Evolutionary conservation across 2,329 filamentous ascomycete species (phyloP).

Genomic region (Colletotrichum ledebouriae): DNA sequence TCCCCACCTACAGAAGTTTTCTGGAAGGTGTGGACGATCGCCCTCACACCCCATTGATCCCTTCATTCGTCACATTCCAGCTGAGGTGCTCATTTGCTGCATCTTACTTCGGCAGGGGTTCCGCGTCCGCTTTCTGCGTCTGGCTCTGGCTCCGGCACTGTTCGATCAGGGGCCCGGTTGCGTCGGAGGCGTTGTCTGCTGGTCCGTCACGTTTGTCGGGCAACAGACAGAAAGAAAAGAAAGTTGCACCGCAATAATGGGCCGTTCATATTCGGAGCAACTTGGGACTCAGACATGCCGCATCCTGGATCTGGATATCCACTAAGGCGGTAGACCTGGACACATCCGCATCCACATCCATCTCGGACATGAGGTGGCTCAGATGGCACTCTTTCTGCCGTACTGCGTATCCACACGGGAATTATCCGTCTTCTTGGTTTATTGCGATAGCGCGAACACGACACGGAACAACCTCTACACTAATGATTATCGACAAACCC

Average conservation of each 20-base stretch:
- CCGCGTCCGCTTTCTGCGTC: no score
- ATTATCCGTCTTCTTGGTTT: background rate
- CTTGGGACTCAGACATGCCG: conserved; percentile 15
- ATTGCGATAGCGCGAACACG: no score
- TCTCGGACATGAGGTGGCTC: background rate
- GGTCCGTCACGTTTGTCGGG: conserved; percentile 9
- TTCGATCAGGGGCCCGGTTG: background rate
- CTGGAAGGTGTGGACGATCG: conserved; percentile 37
- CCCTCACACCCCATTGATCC: background rate
- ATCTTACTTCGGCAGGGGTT: conserved; percentile 1
- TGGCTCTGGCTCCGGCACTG: no score
- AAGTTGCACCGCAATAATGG: conserved; percentile 21
- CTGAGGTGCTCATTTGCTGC: background rate
- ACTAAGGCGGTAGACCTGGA: background rate
- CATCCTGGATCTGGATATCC: background rate
- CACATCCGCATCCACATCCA: background rate
- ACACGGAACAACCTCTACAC: no score
- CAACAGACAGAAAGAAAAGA: conserved; percentile 20
- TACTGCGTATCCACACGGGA: no score
- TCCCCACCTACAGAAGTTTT: conserved; percentile 34
- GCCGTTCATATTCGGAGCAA: conserved; percentile 21
- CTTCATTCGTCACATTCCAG: conserved; percentile 13
- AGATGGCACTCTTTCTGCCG: no score
- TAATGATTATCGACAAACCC: conserved; percentile 11
- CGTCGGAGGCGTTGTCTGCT: no score